Evolutionary conservation across 1,139 yeast species (phyloP).

Genomic region (Sugiyamaella paludigena): DNA sequence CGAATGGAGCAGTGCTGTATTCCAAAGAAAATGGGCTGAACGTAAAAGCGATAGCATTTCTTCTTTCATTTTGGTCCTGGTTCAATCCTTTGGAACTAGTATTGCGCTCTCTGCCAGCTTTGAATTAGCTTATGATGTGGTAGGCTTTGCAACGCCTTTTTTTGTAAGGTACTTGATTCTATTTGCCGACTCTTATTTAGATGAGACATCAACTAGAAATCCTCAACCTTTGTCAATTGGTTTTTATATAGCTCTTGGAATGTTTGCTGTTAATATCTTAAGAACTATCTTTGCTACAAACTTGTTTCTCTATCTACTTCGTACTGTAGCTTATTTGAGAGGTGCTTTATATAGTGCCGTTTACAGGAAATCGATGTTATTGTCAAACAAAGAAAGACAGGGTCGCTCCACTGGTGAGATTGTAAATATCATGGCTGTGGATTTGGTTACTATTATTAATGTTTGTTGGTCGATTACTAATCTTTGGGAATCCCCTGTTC

Average conservation of each 20-base stretch:
- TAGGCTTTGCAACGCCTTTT: constrained; percentile 76
- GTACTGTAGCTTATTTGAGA: constrained; percentile 35
- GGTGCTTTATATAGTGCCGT: constrained; percentile 72
- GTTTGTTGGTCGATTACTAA: constrained; percentile 53
- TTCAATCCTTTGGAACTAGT: constrained; percentile 61
- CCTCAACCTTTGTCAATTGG: constrained; percentile 64
- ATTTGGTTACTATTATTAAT: constrained; percentile 67
- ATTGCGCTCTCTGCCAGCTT: constrained; percentile 64
- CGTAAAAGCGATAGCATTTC: constrained; percentile 47
- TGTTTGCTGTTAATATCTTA: constrained; percentile 75
- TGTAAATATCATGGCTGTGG: constrained; percentile 65
- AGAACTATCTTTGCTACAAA: constrained; percentile 81
- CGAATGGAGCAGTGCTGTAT: constrained; percentile 44
- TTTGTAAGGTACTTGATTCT: constrained; percentile 66
- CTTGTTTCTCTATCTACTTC: constrained; percentile 49
- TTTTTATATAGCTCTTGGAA: constrained; percentile 70
- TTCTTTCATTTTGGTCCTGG: constrained; percentile 59
- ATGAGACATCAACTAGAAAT: constrained; percentile 31
- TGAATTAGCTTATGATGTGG: constrained; percentile 66
- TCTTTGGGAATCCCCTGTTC: constrained; percentile 58
- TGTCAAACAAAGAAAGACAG: constrained; percentile 78
- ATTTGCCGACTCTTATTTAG: constrained; percentile 70
- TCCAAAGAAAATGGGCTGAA: constrained; percentile 57
- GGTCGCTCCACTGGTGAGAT: constrained; percentile 86
- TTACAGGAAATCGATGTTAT: constrained; percentile 71